phyloP scores from a whole-genome alignment of 306 rosid genomes.

The Begonia peltatifolia region DNA sequence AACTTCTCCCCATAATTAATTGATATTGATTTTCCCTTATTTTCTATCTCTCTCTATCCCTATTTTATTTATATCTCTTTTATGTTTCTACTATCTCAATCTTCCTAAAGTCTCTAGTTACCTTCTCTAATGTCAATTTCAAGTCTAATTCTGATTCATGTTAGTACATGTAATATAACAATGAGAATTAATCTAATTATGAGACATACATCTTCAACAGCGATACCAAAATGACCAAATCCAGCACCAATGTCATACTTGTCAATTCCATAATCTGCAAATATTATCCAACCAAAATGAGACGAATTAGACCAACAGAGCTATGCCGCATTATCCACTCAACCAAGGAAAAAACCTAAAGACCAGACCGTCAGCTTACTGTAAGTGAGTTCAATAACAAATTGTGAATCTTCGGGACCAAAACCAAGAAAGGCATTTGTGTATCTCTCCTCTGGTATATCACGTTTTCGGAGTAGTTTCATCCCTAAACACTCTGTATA shows the following conservation, averaged over 20 bases:
- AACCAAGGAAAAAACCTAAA: not conserved
- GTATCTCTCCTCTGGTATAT: constrained; percentile 75
- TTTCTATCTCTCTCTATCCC: too few relatives aligned
- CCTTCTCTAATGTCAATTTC: too few relatives aligned
- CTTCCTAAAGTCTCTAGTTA: too few relatives aligned
- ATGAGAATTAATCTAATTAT: too few relatives aligned
- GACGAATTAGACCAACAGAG: not conserved
- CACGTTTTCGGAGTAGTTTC: constrained; percentile 78
- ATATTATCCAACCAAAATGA: constrained; percentile 16
- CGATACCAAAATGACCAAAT: constrained; percentile 79
- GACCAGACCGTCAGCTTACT: constrained; percentile 30
- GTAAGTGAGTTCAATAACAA: constrained; percentile 73
- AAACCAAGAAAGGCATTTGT: constrained; percentile 80
- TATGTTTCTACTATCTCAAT: too few relatives aligned
- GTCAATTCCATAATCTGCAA: constrained; percentile 78
- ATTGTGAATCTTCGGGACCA: constrained; percentile 84
- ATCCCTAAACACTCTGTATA: constrained; percentile 74
- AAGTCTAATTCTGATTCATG: too few relatives aligned
- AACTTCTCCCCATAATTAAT: too few relatives aligned
- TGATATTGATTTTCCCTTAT: too few relatives aligned
- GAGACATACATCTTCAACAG: constrained; percentile 81
- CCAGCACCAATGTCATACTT: constrained; percentile 65
- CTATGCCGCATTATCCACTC: not conserved
- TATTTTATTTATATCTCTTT: too few relatives aligned
- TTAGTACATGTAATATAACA: too few relatives aligned